Base-by-base conservation (phyloP, 257 asterid genomes). In the Solanum lignicaule region DNA sequence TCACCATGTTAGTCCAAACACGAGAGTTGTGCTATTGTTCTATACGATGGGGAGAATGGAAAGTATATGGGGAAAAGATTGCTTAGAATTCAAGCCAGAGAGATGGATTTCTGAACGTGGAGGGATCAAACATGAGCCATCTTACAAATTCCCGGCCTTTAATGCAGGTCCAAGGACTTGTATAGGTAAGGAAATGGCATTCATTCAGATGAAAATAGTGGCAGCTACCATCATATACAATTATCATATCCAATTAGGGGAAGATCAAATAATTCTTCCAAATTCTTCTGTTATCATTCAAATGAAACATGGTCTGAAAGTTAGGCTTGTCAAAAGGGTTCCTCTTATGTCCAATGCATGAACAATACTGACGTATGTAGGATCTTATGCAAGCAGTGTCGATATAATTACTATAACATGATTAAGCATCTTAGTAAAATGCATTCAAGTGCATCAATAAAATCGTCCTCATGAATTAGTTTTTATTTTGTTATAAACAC, bases 1-100 rank as follows among this genome's bases (percentile, higher is more conserved):
- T 13, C 88, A 86, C 8, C 10, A 2, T 7, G 36, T 86, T 16
- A 71, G 16, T 5, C 83, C 88, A 31, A 71, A 46, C 83, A 71
- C 72, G 2, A 43, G 35, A 41, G n/a, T 86, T n/a, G 41, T 86
- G 32, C 52, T 86, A 3, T 71, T 33, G 1, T 86, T 86, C 65
- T 86, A 86, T n/a, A 39, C 88, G 11, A 86, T 39, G 81, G 88
- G 88, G 13, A 69, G 83, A 58, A 69, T 69, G 88, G 88, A 39
- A 6, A 29, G 35, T 23, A 69, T 86, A 43, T 71, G 88, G 88
- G 88, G 88, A 3, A 27, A 71, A 2, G 52, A 86, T 43, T 86
- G 48, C 13, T 6, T 71, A 29, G 83, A 71, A 46, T 71, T 86
- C 71, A 86, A 71, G 83, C 83, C 83, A 25, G 88, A 86, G 35